These are phyloP conservation scores for Herpetomonas tarakana DNA, from an alignment of 208 protist species.

Conservation along the genomic window DNA sequence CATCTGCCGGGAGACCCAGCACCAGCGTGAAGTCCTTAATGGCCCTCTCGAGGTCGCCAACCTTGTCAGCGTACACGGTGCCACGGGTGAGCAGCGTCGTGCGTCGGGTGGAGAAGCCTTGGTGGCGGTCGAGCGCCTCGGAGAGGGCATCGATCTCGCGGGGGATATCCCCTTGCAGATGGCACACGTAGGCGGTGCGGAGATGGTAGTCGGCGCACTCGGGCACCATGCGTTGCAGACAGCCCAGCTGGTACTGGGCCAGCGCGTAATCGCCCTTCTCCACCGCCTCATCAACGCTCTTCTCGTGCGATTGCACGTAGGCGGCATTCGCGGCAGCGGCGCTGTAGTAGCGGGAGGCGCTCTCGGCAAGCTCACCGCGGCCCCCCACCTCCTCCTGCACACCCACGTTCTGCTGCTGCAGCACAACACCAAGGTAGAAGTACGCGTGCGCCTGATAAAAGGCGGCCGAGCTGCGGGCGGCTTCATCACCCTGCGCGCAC, in stretches of 20 bases:
- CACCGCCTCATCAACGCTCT: constrained; percentile 51
- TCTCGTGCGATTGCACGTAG: constrained; percentile 66
- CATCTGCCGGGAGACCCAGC: constrained; percentile 39
- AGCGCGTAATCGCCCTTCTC: constrained; percentile 39
- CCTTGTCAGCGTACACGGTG: constrained; percentile 49
- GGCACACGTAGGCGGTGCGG: constrained; percentile 56
- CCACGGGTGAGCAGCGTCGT: constrained; percentile 74
- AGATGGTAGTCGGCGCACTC: constrained; percentile 59
- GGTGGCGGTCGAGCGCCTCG: constrained; percentile 66
- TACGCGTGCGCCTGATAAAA: constrained; percentile 77
- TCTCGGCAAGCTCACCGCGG: constrained; percentile 14
- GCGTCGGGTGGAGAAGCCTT: constrained; percentile 41
- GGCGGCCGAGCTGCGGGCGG: constrained; percentile 17
- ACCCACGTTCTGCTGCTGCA: constrained; percentile 1
- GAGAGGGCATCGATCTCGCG: constrained; percentile 62
- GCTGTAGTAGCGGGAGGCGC: constrained; percentile 40
- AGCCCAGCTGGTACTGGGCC: constrained; percentile 54
- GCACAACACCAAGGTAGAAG: constrained; percentile 73
- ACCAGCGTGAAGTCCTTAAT: constrained; percentile 81
- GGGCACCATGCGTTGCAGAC: constrained; percentile 57
- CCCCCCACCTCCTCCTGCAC: constrained; percentile 7
- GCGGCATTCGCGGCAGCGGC: constrained; percentile 32
- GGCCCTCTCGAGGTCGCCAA: constrained; percentile 56
- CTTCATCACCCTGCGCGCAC: constrained; percentile 7
- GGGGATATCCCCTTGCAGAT: constrained; percentile 35